Evolutionary conservation across 768 basidiomycete genomes (phyloP).

Genomic region (Amanita pseudoporphyria): DNA sequence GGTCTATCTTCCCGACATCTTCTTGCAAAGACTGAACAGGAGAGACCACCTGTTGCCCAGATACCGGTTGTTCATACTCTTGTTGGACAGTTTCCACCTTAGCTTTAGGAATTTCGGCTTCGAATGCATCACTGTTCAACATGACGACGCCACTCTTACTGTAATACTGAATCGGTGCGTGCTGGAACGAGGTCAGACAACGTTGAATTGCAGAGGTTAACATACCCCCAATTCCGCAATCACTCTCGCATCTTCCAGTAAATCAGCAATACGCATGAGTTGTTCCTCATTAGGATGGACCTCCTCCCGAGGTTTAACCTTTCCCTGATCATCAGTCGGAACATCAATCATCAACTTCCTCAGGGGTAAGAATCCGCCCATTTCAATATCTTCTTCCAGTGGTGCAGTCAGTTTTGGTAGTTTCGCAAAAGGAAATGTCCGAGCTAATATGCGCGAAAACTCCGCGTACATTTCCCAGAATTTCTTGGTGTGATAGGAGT

Average conservation of each 20-base stretch:
- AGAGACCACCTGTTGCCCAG: constrained; percentile 16
- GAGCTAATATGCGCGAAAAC: constrained; percentile 52
- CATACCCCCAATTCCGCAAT: constrained; percentile 53
- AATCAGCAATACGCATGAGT: constrained; percentile 85
- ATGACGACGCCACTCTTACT: constrained; percentile 22
- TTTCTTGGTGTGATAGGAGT: constrained; percentile 28
- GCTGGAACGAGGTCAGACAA: constrained; percentile 18
- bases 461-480: constrained; percentile 71
- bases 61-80: constrained; percentile 9
- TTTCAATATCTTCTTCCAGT: constrained; percentile 86
- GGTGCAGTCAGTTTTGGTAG: constrained; percentile 49
- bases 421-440: constrained; percentile 56
- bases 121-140: constrained; percentile 22
- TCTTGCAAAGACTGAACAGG: background rate
- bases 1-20: background rate
- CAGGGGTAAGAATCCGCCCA: constrained; percentile 82
- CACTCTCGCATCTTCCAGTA: constrained; percentile 60
- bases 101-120: constrained; percentile 15
- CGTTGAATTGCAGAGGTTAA: constrained; percentile 5
- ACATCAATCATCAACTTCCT: constrained; percentile 40
- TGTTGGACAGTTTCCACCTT: constrained; percentile 4
- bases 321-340: constrained; percentile 13
- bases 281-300: constrained; percentile 92
- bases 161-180: constrained; percentile 29
- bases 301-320: constrained; percentile 23